These are phyloP conservation scores for Saprolegnia diclina DNA, from an alignment of 352 stramenopile species.

Conservation along the genomic window DNA sequence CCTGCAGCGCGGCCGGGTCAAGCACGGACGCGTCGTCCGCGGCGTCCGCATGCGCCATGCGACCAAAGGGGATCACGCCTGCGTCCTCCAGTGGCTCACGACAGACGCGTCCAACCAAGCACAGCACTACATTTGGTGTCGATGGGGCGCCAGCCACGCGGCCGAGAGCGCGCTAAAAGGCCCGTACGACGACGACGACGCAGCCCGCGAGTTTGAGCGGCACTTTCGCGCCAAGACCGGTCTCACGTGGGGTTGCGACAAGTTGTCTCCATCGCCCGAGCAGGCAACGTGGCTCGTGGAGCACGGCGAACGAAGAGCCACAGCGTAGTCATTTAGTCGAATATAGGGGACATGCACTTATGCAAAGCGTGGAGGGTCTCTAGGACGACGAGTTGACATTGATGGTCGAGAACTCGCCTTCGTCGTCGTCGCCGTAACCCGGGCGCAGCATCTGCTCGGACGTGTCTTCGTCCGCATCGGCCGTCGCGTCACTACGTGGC, in stretches of 20 bases:
- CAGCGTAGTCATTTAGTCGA: not conserved
- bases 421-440: slow-evolving; percentile 18
- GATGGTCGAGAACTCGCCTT: slow-evolving; percentile 23
- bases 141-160: slow-evolving; percentile 31
- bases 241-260: not conserved
- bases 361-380: slow-evolving; percentile 1
- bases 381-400: slow-evolving; percentile 20
- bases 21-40: not conserved
- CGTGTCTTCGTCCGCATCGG: slow-evolving; percentile 15
- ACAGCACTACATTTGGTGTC: slow-evolving; percentile 42
- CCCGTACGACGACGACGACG: slow-evolving; percentile 37
- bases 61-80: not conserved
- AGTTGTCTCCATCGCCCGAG: not conserved
- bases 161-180: slow-evolving; percentile 33
- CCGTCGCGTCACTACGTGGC: not conserved
- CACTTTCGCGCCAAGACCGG: slow-evolving; percentile 26
- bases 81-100: slow-evolving; percentile 17
- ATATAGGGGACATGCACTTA: not conserved
- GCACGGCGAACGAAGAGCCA: not conserved
- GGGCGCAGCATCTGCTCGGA: slow-evolving; percentile 22
- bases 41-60: not conserved
- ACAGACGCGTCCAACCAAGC: not conserved
- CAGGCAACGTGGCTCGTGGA: not conserved
- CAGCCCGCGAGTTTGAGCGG: slow-evolving; percentile 35
- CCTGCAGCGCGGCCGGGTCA: not conserved